Percentiles rank a stretch among this genome's conserved stretches.
Evolutionary conservation across 176 grass and related monocot genomes (phyloP).

Genomic region (Luzula sylvatica): DNA sequence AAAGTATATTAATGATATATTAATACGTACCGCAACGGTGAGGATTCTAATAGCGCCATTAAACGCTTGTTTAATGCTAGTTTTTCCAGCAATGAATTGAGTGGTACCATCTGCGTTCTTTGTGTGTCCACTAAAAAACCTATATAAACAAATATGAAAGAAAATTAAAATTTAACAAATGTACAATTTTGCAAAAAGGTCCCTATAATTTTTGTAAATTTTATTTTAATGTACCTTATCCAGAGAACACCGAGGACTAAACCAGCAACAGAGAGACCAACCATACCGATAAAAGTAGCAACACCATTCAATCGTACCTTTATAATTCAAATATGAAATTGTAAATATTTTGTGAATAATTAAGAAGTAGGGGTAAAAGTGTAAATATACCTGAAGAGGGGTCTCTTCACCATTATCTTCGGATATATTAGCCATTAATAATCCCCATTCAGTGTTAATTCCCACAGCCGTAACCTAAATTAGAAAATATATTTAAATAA

Average conservation of each 20-base stretch:
- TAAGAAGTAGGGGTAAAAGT: not conserved
- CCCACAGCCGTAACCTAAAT: conserved; percentile 96
- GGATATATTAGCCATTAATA: conserved; percentile 94
- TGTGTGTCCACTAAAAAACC: conserved; percentile 87
- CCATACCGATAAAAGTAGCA: conserved; percentile 88
- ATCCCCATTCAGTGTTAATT: conserved; percentile 93
- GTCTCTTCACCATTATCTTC: conserved; percentile 99
- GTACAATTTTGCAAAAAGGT: conserved; percentile 14
- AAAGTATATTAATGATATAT: conserved; percentile 9
- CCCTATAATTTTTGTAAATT: conserved; percentile 15
- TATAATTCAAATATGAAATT: conserved; percentile 12
- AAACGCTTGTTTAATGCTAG: conserved; percentile 52
- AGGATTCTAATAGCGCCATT: conserved; percentile 92
- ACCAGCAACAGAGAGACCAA: conserved; percentile 83
- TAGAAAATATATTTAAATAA: conserved; percentile 23
- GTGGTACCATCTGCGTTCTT: conserved; percentile 63
- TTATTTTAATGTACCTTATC: conserved; percentile 51
- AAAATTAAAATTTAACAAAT: conserved; percentile 6
- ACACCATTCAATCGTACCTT: conserved; percentile 97
- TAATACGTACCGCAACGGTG: conserved; percentile 73
- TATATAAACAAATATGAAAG: conserved; percentile 20
- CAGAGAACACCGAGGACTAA: conserved; percentile 65
- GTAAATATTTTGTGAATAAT: conserved; percentile 3
- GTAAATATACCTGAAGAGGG: conserved; percentile 74
- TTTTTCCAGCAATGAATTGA: conserved; percentile 70